These are phyloP conservation scores for Trametes maxima DNA, from an alignment of 768 basidiomycete genomes.

Conservation along the genomic window DNA sequence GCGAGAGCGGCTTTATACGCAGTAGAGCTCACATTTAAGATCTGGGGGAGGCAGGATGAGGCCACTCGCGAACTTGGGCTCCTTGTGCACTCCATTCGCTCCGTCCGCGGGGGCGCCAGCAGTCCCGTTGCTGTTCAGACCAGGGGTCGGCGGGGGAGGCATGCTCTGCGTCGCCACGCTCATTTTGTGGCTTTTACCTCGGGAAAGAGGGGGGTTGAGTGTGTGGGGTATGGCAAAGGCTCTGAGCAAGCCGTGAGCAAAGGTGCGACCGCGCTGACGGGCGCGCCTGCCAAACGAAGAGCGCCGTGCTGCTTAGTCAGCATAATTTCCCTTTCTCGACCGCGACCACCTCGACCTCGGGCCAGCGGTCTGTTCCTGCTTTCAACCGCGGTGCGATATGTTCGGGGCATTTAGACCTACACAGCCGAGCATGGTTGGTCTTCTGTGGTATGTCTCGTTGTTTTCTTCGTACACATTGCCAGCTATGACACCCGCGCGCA, in stretches of 20 bases:
- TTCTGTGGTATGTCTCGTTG: slow-evolving; percentile 69
- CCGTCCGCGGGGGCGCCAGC: slow-evolving; percentile 44
- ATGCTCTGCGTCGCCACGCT: slow-evolving; percentile 51
- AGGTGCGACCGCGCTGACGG: slow-evolving; percentile 11
- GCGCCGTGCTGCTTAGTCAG: slow-evolving; percentile 28
- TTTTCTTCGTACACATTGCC: background rate
- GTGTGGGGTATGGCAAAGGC: slow-evolving; percentile 23
- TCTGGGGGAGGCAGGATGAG: slow-evolving; percentile 96
- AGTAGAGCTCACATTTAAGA: slow-evolving; percentile 73
- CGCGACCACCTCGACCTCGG: slow-evolving; percentile 14
- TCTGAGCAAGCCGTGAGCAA: slow-evolving; percentile 5
- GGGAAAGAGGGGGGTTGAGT: slow-evolving; percentile 26
- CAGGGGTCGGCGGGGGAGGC: slow-evolving; percentile 30
- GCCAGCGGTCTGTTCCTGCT: slow-evolving; percentile 12
- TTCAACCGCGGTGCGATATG: slow-evolving; percentile 47
- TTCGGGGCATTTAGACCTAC: slow-evolving; percentile 85
- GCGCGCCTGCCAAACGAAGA: slow-evolving; percentile 3
- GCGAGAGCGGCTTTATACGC: background rate
- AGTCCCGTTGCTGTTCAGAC: slow-evolving; percentile 46
- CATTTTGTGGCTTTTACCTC: slow-evolving; percentile 23
- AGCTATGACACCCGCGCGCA: background rate
- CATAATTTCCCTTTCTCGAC: slow-evolving; percentile 22
- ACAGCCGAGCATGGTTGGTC: slow-evolving; percentile 67
- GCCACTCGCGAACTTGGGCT: slow-evolving; percentile 66
- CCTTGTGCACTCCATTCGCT: slow-evolving; percentile 38